Conservation (phyloP, 108 stramenopile genomes). For the Fragilariopsis cylindrus region DNA sequence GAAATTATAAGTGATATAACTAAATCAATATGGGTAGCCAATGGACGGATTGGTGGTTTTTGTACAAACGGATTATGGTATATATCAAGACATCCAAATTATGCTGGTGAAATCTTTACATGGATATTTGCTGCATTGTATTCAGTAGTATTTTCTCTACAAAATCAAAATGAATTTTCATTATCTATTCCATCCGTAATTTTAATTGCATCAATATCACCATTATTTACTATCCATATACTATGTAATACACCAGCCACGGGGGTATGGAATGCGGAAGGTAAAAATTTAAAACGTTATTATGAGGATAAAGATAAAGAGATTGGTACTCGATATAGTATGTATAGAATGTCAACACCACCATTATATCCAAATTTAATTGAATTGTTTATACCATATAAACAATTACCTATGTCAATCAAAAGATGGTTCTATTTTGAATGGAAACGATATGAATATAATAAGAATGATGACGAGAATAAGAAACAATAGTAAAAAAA, state of each 20-base stretch:
- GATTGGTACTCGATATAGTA: slow-evolving; percentile 41
- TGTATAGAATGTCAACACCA: slow-evolving; percentile 56
- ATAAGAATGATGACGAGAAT: background rate
- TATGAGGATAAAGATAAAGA: slow-evolving; percentile 41
- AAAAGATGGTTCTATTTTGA: slow-evolving; percentile 63
- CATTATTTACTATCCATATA: slow-evolving; percentile 67
- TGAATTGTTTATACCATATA: slow-evolving; percentile 21
- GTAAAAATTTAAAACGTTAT: slow-evolving; percentile 62
- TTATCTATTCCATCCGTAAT: background rate
- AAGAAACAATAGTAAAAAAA: background rate
- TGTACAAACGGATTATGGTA: slow-evolving; percentile 61
- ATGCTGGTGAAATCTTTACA: slow-evolving; percentile 73
- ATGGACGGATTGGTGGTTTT: slow-evolving; percentile 55
- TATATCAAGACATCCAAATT: slow-evolving; percentile 69
- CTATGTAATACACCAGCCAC: slow-evolving; percentile 51
- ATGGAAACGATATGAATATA: slow-evolving; percentile 64
- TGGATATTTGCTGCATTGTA: slow-evolving; percentile 55
- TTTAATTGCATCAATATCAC: slow-evolving; percentile 47
- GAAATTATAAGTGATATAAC: slow-evolving; percentile 68
- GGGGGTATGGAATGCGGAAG: slow-evolving; percentile 68
- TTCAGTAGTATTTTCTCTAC: background rate
- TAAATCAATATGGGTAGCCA: slow-evolving; percentile 57
- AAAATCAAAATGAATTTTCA: slow-evolving; percentile 1
- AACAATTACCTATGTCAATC: slow-evolving; percentile 41
- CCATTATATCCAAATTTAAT: slow-evolving; percentile 43